phyloP scores from a whole-genome alignment of 768 basidiomycete genomes.

The Suillus placidus region DNA sequence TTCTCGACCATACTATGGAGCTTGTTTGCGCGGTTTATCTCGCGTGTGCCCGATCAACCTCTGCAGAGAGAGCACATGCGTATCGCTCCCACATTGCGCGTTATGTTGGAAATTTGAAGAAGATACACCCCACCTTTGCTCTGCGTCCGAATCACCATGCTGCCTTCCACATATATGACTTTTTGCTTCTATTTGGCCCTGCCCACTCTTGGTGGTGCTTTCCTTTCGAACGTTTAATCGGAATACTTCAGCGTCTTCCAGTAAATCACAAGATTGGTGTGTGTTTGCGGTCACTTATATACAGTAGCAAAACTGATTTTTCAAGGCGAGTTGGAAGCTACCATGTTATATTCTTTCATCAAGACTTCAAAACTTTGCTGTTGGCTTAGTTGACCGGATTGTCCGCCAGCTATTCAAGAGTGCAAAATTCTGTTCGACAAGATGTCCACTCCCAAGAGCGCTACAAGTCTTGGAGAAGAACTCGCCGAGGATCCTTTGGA shows the following conservation, averaged over 20 bases:
- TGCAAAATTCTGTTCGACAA: conserved; percentile 14
- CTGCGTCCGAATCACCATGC: conserved; percentile 35
- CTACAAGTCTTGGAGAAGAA: not conserved
- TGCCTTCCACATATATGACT: conserved; percentile 32
- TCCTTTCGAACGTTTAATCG: conserved; percentile 36
- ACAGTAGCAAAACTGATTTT: not conserved
- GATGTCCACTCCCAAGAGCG: not conserved
- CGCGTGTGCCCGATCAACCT: conserved; percentile 17
- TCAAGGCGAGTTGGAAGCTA: conserved; percentile 13
- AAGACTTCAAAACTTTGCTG: conserved; percentile 17
- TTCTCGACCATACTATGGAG: conserved; percentile 32
- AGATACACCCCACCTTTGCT: conserved; percentile 21
- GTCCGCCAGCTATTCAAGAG: conserved; percentile 14
- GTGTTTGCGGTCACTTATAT: not conserved
- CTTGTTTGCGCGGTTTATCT: conserved; percentile 28
- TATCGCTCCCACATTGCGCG: conserved; percentile 21
- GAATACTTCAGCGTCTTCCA: conserved; percentile 30
- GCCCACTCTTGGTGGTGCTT: conserved; percentile 30
- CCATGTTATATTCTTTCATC: conserved; percentile 13
- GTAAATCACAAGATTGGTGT: conserved; percentile 38
- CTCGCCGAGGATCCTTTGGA: not conserved
- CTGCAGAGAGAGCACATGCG: conserved; percentile 5
- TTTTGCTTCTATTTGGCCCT: conserved; percentile 32
- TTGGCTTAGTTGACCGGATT: conserved; percentile 17
- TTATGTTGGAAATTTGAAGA: conserved; percentile 21